These are phyloP conservation scores for Hura crepitans DNA, from an alignment of 441 rosid genomes.

Conservation along the genomic window DNA sequence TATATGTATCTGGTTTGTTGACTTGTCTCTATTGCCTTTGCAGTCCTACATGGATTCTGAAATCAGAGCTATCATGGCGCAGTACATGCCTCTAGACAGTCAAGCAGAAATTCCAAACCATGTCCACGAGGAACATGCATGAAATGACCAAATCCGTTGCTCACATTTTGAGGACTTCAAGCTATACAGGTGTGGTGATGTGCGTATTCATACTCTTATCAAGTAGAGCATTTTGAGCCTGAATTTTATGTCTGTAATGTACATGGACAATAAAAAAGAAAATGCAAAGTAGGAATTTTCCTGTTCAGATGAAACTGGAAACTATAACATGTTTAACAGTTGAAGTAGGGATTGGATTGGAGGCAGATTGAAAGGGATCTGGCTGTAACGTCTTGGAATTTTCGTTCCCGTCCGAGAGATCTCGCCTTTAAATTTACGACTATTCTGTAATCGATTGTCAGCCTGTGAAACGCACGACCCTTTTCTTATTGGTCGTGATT, in stretches of 20 bases:
- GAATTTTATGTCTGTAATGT: constrained; percentile 29
- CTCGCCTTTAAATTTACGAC: constrained; percentile 5
- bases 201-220: constrained; percentile 10
- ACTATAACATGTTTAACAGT: constrained; percentile 23
- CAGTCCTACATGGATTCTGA: constrained; percentile 99
- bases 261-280: constrained; percentile 25
- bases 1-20: not conserved
- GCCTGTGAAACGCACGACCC: not conserved
- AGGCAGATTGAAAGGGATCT: constrained; percentile 21
- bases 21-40: constrained; percentile 11
- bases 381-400: constrained; percentile 26
- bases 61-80: constrained; percentile 99
- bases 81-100: constrained; percentile 97
- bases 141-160: constrained; percentile 19
- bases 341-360: constrained; percentile 24
- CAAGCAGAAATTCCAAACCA: constrained; percentile 75
- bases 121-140: constrained; percentile 51
- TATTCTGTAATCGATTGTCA: not conserved
- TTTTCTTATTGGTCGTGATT: not conserved
- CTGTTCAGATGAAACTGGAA: constrained; percentile 11
- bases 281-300: constrained; percentile 25
- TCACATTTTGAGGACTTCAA: constrained; percentile 7
- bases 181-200: constrained; percentile 9
- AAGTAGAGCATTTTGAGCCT: constrained; percentile 22
- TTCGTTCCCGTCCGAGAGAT: constrained; percentile 20